Conservation (phyloP, 2,329 filamentous ascomycete species). For the Lasiodiplodia sp. region DNA sequence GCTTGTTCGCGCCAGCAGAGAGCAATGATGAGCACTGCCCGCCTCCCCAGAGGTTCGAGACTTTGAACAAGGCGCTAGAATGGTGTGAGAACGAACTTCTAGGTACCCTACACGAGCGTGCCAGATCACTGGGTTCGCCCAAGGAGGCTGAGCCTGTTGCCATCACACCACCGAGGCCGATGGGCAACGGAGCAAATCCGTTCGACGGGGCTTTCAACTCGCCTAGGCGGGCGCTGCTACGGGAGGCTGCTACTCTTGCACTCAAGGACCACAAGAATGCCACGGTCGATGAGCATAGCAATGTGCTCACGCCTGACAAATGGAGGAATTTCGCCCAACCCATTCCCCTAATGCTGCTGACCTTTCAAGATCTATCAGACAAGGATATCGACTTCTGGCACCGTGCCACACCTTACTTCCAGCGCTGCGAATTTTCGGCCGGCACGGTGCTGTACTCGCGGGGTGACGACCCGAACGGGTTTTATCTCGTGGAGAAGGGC, state of each 20-base stretch:
- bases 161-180: conserved; percentile 36
- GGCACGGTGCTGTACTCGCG: conserved; percentile 79
- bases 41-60: conserved; percentile 73
- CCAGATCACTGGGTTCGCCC: conserved; percentile 50
- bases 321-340: conserved; percentile 92
- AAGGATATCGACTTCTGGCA: conserved; percentile 98
- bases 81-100: conserved; percentile 94
- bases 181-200: conserved; percentile 38
- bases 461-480: conserved; percentile 77
- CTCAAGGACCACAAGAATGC: conserved; percentile 60
- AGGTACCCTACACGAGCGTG: conserved; percentile 63
- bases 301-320: conserved; percentile 63
- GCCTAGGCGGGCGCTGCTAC: conserved; percentile 79
- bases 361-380: conserved; percentile 87
- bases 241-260: conserved; percentile 79
- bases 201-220: conserved; percentile 71
- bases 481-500: conserved; percentile 89
- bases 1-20: conserved; percentile 72
- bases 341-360: conserved; percentile 87
- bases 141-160: conserved; percentile 46
- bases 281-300: conserved; percentile 32
- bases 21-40: conserved; percentile 67
- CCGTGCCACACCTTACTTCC: conserved; percentile 77
- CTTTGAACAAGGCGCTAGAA: conserved; percentile 92
- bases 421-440: conserved; percentile 68